Evolutionary conservation across 192 early-diverging fungal species (phyloP).

Genomic region (Entomortierella parvispora): DNA sequence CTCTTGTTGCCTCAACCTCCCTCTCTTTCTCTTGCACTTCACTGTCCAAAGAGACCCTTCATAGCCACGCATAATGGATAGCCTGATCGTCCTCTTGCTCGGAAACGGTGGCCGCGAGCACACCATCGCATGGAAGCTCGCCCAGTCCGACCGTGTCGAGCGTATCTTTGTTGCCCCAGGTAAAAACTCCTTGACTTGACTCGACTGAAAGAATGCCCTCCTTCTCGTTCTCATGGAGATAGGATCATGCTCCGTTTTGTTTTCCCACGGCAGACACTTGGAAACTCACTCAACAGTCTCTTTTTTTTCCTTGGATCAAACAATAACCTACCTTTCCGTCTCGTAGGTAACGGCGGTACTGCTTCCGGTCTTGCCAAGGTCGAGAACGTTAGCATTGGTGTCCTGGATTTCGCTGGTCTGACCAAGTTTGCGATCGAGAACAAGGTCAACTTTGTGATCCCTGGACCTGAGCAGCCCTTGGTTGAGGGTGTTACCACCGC

Average conservation of each 20-base stretch:
- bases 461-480: constrained; percentile 97
- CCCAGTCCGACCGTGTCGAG: constrained; percentile 78
- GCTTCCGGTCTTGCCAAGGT: constrained; percentile 76
- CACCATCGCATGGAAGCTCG: constrained; percentile 92
- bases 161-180: constrained; percentile 94
- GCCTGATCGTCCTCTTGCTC: constrained; percentile 83
- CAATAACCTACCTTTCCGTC: not conserved
- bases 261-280: not conserved
- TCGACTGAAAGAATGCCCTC: not conserved
- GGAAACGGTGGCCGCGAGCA: constrained; percentile 98
- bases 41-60: not conserved
- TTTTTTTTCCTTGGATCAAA: not conserved
- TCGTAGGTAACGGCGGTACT: constrained; percentile 94
- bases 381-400: constrained; percentile 80
- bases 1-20: not conserved
- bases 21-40: not conserved
- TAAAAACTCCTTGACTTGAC: constrained; percentile 39
- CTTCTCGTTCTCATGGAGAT: constrained; percentile 2
- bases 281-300: not conserved
- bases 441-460: constrained; percentile 83
- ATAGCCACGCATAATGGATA: constrained; percentile 17
- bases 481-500: constrained; percentile 88
- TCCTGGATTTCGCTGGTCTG: constrained; percentile 77
- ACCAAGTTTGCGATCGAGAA: constrained; percentile 84
- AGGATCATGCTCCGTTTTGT: no score